phyloP scores from a whole-genome alignment of 495 filamentous ascomycete species.

The Penicillium steckii region DNA sequence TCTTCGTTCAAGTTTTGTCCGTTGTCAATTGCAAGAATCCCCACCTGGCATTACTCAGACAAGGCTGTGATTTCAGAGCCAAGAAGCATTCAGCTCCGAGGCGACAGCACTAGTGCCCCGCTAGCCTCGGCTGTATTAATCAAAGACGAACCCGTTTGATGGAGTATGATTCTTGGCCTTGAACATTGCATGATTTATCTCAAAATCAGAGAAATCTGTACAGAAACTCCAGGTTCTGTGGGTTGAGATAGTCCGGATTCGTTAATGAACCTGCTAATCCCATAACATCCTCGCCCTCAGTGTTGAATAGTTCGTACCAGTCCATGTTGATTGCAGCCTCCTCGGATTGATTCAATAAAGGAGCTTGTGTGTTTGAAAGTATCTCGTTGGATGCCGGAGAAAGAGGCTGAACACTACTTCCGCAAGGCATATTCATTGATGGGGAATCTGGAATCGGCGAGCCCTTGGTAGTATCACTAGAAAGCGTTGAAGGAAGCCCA shows the following conservation, averaged over 20 bases:
- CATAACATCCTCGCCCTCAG: slow-evolving; percentile 35
- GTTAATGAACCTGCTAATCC: slow-evolving; percentile 31
- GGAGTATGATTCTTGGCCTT: too few species aligned
- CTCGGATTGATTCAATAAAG: slow-evolving; percentile 1
- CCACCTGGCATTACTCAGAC: background rate
- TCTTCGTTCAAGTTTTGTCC: too few species aligned
- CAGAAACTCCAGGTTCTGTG: slow-evolving; percentile 40
- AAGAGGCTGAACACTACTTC: background rate
- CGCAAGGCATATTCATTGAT: background rate
- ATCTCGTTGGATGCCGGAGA: background rate
- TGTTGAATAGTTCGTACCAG: slow-evolving; percentile 38
- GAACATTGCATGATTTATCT: background rate
- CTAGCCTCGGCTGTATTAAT: background rate
- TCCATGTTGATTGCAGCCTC: slow-evolving; percentile 28
- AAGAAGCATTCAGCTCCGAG: background rate
- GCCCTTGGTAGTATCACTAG: background rate
- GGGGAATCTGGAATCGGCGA: background rate
- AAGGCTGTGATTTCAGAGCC: background rate
- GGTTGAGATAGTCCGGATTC: slow-evolving; percentile 34
- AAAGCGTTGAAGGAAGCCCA: slow-evolving; percentile 4
- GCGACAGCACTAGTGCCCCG: background rate
- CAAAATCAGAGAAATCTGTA: slow-evolving; percentile 31
- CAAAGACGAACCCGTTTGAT: background rate
- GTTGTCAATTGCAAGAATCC: background rate
- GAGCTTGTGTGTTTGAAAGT: background rate